phyloP scores from a whole-genome alignment of 1,284 basidiomycete genomes.

The Stygiomarasmius scandens region DNA sequence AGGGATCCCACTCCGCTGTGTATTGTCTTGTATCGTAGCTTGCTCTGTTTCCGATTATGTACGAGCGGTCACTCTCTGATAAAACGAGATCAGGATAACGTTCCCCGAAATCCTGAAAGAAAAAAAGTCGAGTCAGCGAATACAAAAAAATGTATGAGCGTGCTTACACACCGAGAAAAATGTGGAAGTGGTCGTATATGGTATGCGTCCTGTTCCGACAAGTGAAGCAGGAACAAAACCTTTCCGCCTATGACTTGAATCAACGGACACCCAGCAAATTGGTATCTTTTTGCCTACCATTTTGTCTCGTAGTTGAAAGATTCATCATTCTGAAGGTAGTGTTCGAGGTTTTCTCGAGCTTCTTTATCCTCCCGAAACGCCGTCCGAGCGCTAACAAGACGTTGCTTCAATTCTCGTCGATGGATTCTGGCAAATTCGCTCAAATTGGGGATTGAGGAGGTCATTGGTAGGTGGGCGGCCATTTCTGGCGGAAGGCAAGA shows the following conservation, averaged over 20 bases:
- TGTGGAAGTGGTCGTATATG: conserved; percentile 10
- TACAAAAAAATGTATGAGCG: too few relatives aligned
- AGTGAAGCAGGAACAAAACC: background rate
- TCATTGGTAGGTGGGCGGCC: background rate
- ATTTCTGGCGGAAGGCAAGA: background rate
- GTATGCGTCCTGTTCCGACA: background rate
- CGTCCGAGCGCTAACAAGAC: background rate
- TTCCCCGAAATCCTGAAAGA: background rate
- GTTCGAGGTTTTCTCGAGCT: background rate
- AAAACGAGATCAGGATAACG: background rate
- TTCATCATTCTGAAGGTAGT: background rate
- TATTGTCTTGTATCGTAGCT: conserved; percentile 12
- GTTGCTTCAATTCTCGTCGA: background rate
- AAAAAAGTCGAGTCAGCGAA: background rate
- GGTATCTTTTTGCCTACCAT: background rate
- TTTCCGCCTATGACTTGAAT: background rate
- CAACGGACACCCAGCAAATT: background rate
- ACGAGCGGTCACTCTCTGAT: conserved; percentile 6
- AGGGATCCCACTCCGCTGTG: conserved; percentile 7
- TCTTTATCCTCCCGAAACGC: background rate
- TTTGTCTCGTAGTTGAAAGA: background rate
- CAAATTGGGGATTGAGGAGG: background rate
- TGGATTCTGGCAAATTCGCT: background rate
- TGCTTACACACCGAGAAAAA: conserved; percentile 8
- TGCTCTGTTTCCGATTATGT: conserved; percentile 14